Evolutionary conservation across 2,329 filamentous ascomycete genomes (phyloP).

Genomic region (Fusarium bulbicola): DNA sequence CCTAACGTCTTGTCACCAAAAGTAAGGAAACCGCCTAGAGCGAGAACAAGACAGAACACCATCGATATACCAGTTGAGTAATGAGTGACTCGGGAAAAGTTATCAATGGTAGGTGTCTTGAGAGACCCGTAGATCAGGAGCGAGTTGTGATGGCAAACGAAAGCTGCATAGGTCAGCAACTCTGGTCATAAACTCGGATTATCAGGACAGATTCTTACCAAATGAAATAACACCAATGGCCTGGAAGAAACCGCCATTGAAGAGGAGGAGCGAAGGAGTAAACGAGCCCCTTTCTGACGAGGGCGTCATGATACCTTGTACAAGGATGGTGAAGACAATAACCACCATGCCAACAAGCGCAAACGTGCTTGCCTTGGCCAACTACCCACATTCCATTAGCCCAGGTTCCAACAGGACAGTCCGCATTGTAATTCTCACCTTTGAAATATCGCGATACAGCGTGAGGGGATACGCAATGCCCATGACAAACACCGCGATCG

Average conservation of each 20-base stretch:
- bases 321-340: slow-evolving; percentile 87
- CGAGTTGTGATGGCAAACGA: slow-evolving; percentile 89
- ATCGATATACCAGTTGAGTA: slow-evolving; percentile 91
- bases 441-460: slow-evolving; percentile 95
- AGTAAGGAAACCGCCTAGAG: slow-evolving; percentile 86
- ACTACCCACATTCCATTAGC: slow-evolving; percentile 57
- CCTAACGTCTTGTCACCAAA: slow-evolving; percentile 93
- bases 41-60: slow-evolving; percentile 90
- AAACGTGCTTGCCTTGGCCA: slow-evolving; percentile 94
- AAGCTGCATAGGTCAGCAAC: slow-evolving; percentile 52
- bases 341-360: slow-evolving; percentile 92
- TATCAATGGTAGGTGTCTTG: slow-evolving; percentile 92
- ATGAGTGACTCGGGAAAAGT: slow-evolving; percentile 92
- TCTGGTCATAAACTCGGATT: not conserved
- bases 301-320: slow-evolving; percentile 81
- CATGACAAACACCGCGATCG: slow-evolving; percentile 88
- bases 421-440: slow-evolving; percentile 64
- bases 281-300: slow-evolving; percentile 76
- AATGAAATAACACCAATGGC: slow-evolving; percentile 98
- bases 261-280: slow-evolving; percentile 72
- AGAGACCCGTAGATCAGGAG: slow-evolving; percentile 97
- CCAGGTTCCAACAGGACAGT: not conserved
- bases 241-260: slow-evolving; percentile 91
- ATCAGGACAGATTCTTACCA: slow-evolving; percentile 62
- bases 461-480: slow-evolving; percentile 91